Base-by-base conservation (phyloP, 2,329 filamentous ascomycete species). In the Fusarium illudens region DNA sequence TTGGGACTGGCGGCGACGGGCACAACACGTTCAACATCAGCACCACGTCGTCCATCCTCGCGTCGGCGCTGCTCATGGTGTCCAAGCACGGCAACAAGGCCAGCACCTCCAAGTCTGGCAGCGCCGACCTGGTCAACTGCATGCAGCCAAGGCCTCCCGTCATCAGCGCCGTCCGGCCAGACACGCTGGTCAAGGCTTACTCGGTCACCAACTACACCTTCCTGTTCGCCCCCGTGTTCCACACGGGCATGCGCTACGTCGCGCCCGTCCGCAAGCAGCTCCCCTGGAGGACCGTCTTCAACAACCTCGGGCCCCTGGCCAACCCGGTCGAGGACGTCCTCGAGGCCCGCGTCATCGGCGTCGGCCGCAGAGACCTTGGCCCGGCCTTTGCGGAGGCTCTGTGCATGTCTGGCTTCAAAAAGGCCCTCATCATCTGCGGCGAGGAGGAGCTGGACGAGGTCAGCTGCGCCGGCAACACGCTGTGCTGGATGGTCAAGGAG, bases 11-110 rank as follows among this genome's bases (percentile, higher is more conserved):
- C 70, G 96, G 96, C 75, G 96, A 99, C 82, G 91, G 92, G 19
- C 94, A 98, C 84, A 93, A 97, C 79, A 99, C 96, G 32, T 99
- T 97, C 88, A 99, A 99, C 79, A 95, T 99, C 77, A 96, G 92
- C 72, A 99, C 96, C 5, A 97, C 96, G 7, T 89, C 96, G 3
- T 97, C 94, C 17, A 97, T 99, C 75, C 84, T 99, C 50, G 93
- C 93, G 48, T 96, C 94, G 6, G 89, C 94, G 5, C 84, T 96
- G 27, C 87, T 99, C 33, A 86, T 96, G 73, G 86, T 97, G 60
- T 93, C 92, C 70, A 99, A 99, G 82, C 96, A 99, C 81, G 96
- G 96, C 68, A 99, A 99, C 84, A 90, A 92, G 71, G 94, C 96
- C 39, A 96, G 94, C 57, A 98, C 96, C 4, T 97, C 94, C 57